A percentile compares a stretch with the other conserved stretches of the same genome.
Evolutionary conservation across 1,139 yeast species (phyloP).

Genomic region (Scheffersomyces cryptocercus): DNA sequence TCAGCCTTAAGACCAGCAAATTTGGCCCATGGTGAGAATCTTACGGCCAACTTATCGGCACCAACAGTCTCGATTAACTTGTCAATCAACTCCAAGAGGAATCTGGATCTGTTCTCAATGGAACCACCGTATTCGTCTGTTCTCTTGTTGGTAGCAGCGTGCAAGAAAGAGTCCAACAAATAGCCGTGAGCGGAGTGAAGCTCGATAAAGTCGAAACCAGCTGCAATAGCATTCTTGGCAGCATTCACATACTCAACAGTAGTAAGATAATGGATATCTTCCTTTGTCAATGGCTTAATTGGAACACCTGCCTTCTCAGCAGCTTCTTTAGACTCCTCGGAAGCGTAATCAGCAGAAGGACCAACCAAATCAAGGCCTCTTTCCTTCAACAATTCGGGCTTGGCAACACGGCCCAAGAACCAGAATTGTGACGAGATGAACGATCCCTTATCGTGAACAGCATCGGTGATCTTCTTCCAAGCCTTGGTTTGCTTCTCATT

Average conservation of each 20-base stretch:
- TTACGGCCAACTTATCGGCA: constrained; percentile 11
- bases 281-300: constrained; percentile 10
- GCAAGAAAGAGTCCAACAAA: constrained; percentile 14
- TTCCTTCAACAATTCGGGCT: constrained; percentile 14
- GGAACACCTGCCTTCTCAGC: constrained; percentile 12
- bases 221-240: constrained; percentile 18
- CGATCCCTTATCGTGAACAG: constrained; percentile 12
- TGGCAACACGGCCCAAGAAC: constrained; percentile 13
- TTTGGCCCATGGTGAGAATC: constrained; percentile 15
- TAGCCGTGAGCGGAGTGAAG: constrained; percentile 20
- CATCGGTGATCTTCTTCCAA: constrained; percentile 12
- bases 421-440: constrained; percentile 12
- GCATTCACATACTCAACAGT: constrained; percentile 11
- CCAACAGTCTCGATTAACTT: constrained; percentile 7
- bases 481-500: constrained; percentile 18
- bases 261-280: constrained; percentile 11
- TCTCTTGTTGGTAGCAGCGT: constrained; percentile 13
- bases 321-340: constrained; percentile 4
- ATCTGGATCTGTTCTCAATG: constrained; percentile 16
- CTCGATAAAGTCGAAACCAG: constrained; percentile 18
- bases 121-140: constrained; percentile 20
- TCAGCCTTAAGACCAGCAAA: constrained; percentile 19
- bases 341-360: constrained; percentile 19
- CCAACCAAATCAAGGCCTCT: constrained; percentile 18
- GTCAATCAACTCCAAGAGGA: constrained; percentile 20